Percentiles rank a stretch among this genome's conserved stretches.
These are phyloP conservation scores for Tetrahymena thermophila DNA, from an alignment of 73 alveolate species.

Conservation along the genomic window DNA sequence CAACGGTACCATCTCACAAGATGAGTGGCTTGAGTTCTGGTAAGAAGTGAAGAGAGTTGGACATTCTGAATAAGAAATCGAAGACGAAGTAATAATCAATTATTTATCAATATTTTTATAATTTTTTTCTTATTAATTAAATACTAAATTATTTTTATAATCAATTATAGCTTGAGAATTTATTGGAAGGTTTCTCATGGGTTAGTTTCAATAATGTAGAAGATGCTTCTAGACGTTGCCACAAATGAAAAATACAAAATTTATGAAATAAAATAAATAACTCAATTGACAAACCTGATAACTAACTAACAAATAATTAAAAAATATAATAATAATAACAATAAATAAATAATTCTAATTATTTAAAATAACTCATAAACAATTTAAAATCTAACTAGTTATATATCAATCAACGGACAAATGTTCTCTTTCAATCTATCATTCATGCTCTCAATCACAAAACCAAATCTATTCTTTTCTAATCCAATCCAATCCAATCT, in stretches of 20 bases:
- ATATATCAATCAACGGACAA: too few species aligned
- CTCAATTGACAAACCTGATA: not conserved
- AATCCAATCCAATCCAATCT: too few species aligned
- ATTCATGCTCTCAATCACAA: too few species aligned
- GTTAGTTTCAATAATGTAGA: not conserved
- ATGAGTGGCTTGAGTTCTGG: constrained; percentile 51
- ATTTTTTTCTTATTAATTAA: too few species aligned
- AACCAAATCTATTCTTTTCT: not conserved
- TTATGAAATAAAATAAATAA: not conserved
- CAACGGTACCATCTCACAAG: constrained; percentile 43
- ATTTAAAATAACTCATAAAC: too few species aligned
- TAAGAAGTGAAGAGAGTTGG: constrained; percentile 15
- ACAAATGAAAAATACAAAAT: not conserved
- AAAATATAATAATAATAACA: too few species aligned
- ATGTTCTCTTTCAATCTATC: too few species aligned
- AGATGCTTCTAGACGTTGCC: not conserved
- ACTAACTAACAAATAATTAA: not conserved
- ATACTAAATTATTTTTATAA: not conserved
- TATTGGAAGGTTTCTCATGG: not conserved
- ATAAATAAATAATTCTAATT: too few species aligned
- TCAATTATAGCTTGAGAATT: not conserved
- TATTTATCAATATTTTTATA: not conserved
- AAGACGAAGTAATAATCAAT: constrained; percentile 14
- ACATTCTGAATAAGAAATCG: constrained; percentile 32
- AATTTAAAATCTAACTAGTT: too few species aligned